A percentile compares a stretch with the other conserved stretches of the same genome.
phyloP scores from a whole-genome alignment of 2,329 filamentous ascomycete genomes.

The Didymella keratinophila region DNA sequence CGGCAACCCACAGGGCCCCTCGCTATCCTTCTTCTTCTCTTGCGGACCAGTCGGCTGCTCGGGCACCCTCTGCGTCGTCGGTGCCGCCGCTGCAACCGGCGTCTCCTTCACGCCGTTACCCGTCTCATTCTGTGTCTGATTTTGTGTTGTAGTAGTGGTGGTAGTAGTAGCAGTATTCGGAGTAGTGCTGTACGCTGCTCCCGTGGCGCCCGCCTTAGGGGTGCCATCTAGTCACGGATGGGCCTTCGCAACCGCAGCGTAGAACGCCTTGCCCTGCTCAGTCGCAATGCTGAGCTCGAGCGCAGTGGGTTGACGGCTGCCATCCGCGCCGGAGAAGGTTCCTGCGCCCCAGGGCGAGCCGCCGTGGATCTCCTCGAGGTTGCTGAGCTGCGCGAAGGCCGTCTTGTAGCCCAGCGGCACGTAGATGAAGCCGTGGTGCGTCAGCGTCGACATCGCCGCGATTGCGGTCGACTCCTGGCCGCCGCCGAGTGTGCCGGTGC shows the following conservation, averaged over 20 bases:
- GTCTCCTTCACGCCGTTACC: conserved; percentile 17
- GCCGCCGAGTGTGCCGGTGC: conserved; percentile 80
- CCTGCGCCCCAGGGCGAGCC: conserved; percentile 93
- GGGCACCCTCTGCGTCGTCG: conserved; percentile 22
- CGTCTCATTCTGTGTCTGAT: conserved; percentile 14
- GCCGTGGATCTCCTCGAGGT: conserved; percentile 82
- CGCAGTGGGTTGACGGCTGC: conserved; percentile 78
- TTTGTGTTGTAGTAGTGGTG: conserved; percentile 12
- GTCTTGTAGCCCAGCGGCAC: conserved; percentile 95
- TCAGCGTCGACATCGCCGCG: conserved; percentile 80
- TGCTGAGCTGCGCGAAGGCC: conserved; percentile 72
- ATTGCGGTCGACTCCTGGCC: conserved; percentile 92
- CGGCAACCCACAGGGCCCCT: conserved; percentile 80
- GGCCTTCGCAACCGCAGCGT: conserved; percentile 75
- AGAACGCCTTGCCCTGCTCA: conserved; percentile 87
- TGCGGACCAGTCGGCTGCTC: conserved; percentile 35
- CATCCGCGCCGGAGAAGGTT: conserved; percentile 81
- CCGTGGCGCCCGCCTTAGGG: conserved; percentile 7
- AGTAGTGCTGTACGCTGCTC: not conserved
- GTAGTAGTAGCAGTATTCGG: no score
- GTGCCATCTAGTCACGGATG: conserved; percentile 79
- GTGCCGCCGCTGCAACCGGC: conserved; percentile 29
- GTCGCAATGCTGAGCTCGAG: conserved; percentile 82
- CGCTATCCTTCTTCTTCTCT: conserved; percentile 56
- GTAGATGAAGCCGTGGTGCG: conserved; percentile 94